A percentile compares a stretch with the other conserved stretches of the same genome.
These are phyloP conservation scores for Diplodia intermedia DNA, from an alignment of 2,329 filamentous ascomycete genomes.

Conservation along the genomic window DNA sequence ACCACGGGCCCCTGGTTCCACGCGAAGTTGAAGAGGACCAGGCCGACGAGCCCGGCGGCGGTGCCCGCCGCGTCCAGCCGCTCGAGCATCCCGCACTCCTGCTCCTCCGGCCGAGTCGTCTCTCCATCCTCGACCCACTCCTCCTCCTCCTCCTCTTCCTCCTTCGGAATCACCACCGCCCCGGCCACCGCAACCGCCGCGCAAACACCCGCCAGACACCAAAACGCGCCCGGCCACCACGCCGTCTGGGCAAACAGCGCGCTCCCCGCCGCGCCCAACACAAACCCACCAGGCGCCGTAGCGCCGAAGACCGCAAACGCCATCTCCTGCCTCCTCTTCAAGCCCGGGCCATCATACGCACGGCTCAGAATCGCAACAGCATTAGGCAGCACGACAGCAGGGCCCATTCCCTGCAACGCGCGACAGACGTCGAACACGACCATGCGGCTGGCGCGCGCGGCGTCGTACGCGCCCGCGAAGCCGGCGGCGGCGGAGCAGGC, in stretches of 20 bases:
- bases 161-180: constrained; percentile 50
- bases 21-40: constrained; percentile 71
- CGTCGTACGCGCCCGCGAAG: constrained; percentile 39
- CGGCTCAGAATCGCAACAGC: constrained; percentile 67
- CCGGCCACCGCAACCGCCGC: constrained; percentile 36
- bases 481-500: constrained; percentile 57
- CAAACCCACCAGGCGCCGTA: constrained; percentile 54
- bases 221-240: constrained; percentile 63
- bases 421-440: constrained; percentile 47
- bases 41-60: constrained; percentile 58
- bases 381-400: constrained; percentile 69
- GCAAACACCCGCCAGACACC: constrained; percentile 41
- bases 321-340: constrained; percentile 61
- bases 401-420: constrained; percentile 60
- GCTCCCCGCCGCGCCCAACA: constrained; percentile 52
- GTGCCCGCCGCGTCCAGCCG: constrained; percentile 49
- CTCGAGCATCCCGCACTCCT: constrained; percentile 47
- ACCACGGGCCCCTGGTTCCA: constrained; percentile 70
- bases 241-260: constrained; percentile 51
- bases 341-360: constrained; percentile 60
- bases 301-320: constrained; percentile 63
- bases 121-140: background rate
- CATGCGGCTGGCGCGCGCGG: constrained; percentile 46
- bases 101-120: background rate
- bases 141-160: background rate